phyloP scores from a whole-genome alignment of 805 yeast species.

The Candida dendrica region DNA sequence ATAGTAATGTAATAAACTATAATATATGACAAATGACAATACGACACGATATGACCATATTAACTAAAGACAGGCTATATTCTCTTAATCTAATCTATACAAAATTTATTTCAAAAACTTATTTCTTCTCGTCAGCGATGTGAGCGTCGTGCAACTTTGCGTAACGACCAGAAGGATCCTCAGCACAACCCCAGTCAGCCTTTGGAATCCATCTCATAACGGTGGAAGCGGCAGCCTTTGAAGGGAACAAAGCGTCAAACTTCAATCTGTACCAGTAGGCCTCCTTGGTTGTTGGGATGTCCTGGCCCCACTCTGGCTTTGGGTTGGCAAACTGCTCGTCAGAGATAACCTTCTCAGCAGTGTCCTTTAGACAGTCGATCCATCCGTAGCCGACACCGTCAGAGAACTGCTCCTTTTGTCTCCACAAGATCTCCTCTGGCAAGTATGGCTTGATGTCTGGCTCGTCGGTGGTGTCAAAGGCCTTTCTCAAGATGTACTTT shows the following conservation, averaged over 20 bases:
- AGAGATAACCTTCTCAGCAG: constrained; percentile 78
- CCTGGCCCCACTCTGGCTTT: constrained; percentile 93
- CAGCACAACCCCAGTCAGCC: constrained; percentile 99
- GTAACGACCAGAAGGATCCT: constrained; percentile 96
- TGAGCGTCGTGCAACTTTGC: constrained; percentile 83
- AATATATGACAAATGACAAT: too few relatives aligned
- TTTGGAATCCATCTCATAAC: constrained; percentile 99
- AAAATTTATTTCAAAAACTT: too few relatives aligned
- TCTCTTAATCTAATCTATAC: too few relatives aligned
- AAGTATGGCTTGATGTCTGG: constrained; percentile 75
- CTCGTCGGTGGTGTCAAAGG: constrained; percentile 88
- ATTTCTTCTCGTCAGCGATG: constrained; percentile 31
- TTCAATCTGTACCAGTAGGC: constrained; percentile 98
- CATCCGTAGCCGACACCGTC: constrained; percentile 99
- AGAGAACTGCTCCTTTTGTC: constrained; percentile 99
- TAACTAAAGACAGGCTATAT: too few relatives aligned
- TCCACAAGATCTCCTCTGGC: constrained; percentile 95
- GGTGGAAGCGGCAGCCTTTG: constrained; percentile 87
- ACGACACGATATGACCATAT: too few relatives aligned
- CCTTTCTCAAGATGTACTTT: constrained; percentile 94
- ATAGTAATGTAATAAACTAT: too few relatives aligned
- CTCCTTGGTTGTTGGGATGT: constrained; percentile 94
- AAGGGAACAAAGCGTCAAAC: constrained; percentile 90
- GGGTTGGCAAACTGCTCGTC: constrained; percentile 90
- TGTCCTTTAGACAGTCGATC: constrained; percentile 96